Base-by-base conservation (phyloP, 148 eudicot species). In the Rheum nobile region DNA sequence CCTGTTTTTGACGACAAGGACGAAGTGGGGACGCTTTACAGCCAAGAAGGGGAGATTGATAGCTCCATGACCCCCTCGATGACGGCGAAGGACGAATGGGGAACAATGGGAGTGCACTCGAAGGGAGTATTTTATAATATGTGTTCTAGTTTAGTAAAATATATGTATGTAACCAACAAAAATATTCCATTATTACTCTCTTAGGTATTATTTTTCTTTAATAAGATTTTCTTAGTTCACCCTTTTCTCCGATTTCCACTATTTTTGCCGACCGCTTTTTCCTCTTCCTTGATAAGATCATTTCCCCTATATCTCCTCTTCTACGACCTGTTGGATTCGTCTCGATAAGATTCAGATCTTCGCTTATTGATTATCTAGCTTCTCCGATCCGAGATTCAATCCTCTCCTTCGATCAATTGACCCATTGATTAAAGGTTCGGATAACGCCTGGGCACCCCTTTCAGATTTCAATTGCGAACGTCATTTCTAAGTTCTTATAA, bases 391-490 rank as follows among this genome's bases (percentile, higher is more conserved):
- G 71, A 16, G 48, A 8, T 61, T 39, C 24, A 43, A 11, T 61
- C 76, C 69, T 55, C 29, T 61, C 76, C 69, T 55, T 42, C 48
- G 31, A 37, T 74, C 65, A 59, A 74, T 74, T 14, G 48, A 61
- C 13, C 22, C 10, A 50, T 73, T n/a, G 47, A 73, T 41, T 47
- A 22, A 31, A 29, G 42, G 41, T 31, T 17, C 17, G 28, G 24
- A 35, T 31, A 22, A 8, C 21, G 16, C 28, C 59, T 4, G 7
- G 22, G 26, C 26, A 16, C 61, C 0, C 26, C 8, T 44, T 73
- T 34, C 52, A 12, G 22, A 16, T 52, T 17, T 52, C 21, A 47
- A 47, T 5, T 42, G 31, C 8, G 34, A 41, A 41, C 14, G 26
- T 6, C 19, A 44, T 29, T 17, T 68, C 1, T 37, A 14, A 35